Evolutionary conservation across 2,329 filamentous ascomycete genomes (phyloP).

Genomic region (Clarireedia hainanense): DNA sequence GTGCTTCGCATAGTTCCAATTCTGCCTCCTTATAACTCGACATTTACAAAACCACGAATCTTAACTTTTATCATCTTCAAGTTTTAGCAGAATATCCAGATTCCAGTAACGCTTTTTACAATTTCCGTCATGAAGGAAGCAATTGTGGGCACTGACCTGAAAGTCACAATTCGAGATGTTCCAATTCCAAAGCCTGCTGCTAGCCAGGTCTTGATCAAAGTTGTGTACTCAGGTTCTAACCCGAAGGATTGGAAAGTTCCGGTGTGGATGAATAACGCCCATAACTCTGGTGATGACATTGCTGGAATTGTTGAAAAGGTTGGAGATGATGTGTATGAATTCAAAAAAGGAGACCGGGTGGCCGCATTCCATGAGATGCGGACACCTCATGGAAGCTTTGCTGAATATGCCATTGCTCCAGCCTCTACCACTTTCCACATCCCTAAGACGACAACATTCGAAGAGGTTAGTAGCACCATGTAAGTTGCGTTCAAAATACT

Average conservation of each 20-base stretch:
- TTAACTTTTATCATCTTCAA: neutral
- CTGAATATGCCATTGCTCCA: slow-evolving; percentile 52
- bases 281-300: slow-evolving; percentile 30
- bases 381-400: slow-evolving; percentile 44
- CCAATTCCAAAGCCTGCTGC: slow-evolving; percentile 27
- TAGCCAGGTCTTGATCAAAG: slow-evolving; percentile 29
- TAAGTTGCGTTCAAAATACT: slow-evolving; percentile 22
- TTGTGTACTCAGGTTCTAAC: slow-evolving; percentile 27
- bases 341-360: slow-evolving; percentile 38
- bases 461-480: slow-evolving; percentile 31
- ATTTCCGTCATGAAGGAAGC: slow-evolving; percentile 27
- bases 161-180: slow-evolving; percentile 23
- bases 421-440: slow-evolving; percentile 45
- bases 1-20: too few species aligned
- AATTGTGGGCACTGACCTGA: slow-evolving; percentile 23
- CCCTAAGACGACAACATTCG: slow-evolving; percentile 25
- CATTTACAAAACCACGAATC: too few species aligned
- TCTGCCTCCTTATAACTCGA: too few species aligned
- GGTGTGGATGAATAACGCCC: neutral
- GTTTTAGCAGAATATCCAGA: neutral
- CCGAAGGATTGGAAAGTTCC: slow-evolving; percentile 28
- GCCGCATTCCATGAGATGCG: slow-evolving; percentile 45
- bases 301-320: slow-evolving; percentile 39
- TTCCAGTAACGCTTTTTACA: neutral
- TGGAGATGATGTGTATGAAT: slow-evolving; percentile 39